Percentiles rank a stretch among this genome's conserved stretches.
These are phyloP conservation scores for Centrapalus pauciflorus DNA, from an alignment of 129 eudicot genomes.

Conservation along the genomic window DNA sequence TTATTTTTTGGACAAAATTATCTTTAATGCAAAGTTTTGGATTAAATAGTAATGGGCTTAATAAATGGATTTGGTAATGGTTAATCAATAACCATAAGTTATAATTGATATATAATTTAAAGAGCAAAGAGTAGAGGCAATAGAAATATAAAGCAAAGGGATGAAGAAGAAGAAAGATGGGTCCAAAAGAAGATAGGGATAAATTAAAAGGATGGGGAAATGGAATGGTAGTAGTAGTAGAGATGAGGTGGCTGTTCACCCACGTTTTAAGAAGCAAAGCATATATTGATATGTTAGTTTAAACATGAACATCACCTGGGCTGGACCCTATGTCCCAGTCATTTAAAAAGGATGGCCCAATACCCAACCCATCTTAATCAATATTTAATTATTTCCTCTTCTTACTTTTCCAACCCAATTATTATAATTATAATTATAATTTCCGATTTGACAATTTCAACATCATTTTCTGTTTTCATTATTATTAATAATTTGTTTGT, in stretches of 20 bases:
- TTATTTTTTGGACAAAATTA: no score
- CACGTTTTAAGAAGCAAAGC: neutral
- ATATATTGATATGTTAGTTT: neutral
- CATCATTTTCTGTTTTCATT: no score
- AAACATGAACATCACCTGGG: slow-evolving; percentile 14
- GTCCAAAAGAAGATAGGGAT: neutral
- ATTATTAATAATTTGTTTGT: neutral
- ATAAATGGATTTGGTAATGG: no score
- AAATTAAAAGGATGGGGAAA: neutral
- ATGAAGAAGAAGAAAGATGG: neutral
- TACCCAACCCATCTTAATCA: no score
- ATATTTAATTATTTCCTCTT: no score
- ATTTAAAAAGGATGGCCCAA: slow-evolving; percentile 5
- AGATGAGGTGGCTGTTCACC: slow-evolving; percentile 4
- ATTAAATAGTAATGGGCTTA: no score
- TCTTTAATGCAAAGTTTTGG: no score
- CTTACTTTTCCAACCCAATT: slow-evolving; percentile 1
- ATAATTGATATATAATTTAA: no score
- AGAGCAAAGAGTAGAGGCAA: no score
- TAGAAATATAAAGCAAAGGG: no score
- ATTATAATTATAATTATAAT: neutral
- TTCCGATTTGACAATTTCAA: neutral
- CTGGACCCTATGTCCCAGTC: slow-evolving; percentile 5
- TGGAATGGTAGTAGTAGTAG: neutral
- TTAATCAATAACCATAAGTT: no score